phyloP scores from a whole-genome alignment of 257 asterid species.

The Eustoma russellianum region DNA sequence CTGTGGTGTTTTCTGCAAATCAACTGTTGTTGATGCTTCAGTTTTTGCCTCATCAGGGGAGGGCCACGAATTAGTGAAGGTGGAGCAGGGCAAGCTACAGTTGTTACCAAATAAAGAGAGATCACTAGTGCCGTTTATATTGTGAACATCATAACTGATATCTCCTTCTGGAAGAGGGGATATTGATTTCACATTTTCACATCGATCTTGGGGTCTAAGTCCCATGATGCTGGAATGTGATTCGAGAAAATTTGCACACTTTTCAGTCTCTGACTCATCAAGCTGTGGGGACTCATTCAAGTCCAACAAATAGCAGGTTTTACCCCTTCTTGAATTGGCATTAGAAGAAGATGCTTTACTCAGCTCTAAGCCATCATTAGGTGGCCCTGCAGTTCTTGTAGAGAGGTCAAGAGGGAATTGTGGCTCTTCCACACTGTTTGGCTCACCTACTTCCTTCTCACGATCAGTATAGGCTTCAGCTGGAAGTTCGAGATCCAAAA shows the following conservation, averaged over 20 bases:
- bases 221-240: slow-evolving; percentile 11
- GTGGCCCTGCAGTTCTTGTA: slow-evolving; percentile 6
- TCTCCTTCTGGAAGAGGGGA: slow-evolving; percentile 10
- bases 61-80: neutral
- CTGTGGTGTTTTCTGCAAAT: slow-evolving; percentile 6
- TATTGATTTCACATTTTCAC: slow-evolving; percentile 16
- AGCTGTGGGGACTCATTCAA: slow-evolving; percentile 50
- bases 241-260: slow-evolving; percentile 20
- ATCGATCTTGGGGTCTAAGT: slow-evolving; percentile 15
- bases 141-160: slow-evolving; percentile 1
- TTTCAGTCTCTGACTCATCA: slow-evolving; percentile 25
- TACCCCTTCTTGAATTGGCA: slow-evolving; percentile 19
- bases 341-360: slow-evolving; percentile 14
- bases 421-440: slow-evolving; percentile 14
- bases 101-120: neutral
- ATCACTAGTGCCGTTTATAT: slow-evolving; percentile 13
- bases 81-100: slow-evolving; percentile 1
- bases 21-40: slow-evolving; percentile 10
- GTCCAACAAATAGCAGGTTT: slow-evolving; percentile 35
- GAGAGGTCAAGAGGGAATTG: slow-evolving; percentile 9
- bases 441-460: slow-evolving; percentile 23
- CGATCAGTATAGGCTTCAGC: slow-evolving; percentile 22
- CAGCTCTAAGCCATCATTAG: slow-evolving; percentile 17
- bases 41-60: slow-evolving; percentile 7
- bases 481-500: slow-evolving; percentile 42